Percentiles rank a stretch among this genome's conserved stretches.
Evolutionary conservation across 106 monocot genomes (phyloP).

Genomic region (Dendrobium huoshanense): DNA sequence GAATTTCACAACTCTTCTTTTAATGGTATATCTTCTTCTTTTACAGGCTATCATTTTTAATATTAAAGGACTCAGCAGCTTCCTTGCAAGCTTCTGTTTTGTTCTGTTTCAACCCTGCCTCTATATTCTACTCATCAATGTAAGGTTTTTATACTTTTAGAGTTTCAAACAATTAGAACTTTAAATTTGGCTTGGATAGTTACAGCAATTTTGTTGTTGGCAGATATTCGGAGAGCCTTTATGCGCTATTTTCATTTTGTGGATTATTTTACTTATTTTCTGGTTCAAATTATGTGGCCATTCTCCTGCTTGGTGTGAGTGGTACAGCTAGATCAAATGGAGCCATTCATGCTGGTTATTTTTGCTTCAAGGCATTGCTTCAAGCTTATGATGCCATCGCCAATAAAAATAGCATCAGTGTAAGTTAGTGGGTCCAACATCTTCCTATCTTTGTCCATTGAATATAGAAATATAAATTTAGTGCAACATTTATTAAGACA

Average conservation of each 20-base stretch:
- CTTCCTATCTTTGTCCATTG: not conserved
- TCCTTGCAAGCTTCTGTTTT: conserved; percentile 45
- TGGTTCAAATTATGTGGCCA: conserved; percentile 43
- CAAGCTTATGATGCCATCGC: conserved; percentile 34
- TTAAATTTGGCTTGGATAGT: not conserved
- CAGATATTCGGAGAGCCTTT: conserved; percentile 78
- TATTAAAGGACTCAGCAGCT: conserved; percentile 36
- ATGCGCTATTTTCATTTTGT: conserved; percentile 60
- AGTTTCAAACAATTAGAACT: not conserved
- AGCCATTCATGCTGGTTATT: conserved; percentile 73
- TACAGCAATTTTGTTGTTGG: conserved; percentile 13
- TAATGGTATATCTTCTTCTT: not conserved
- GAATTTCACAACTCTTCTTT: not conserved
- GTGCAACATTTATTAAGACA: not conserved
- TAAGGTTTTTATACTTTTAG: conserved; percentile 14
- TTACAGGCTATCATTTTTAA: conserved; percentile 52
- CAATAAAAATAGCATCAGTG: conserved; percentile 31
- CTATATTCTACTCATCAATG: conserved; percentile 77
- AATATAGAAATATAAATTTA: not conserved
- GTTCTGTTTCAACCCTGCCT: conserved; percentile 73
- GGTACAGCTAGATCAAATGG: conserved; percentile 79
- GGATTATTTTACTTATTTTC: conserved; percentile 59
- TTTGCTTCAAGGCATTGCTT: conserved; percentile 47
- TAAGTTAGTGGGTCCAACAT: conserved; percentile 8
- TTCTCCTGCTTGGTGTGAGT: conserved; percentile 53